Evolutionary conservation across 495 filamentous ascomycete species (phyloP), one percentile per base, ranked within the genome.

Genomic region (Pyronema omphalodes): DNA sequence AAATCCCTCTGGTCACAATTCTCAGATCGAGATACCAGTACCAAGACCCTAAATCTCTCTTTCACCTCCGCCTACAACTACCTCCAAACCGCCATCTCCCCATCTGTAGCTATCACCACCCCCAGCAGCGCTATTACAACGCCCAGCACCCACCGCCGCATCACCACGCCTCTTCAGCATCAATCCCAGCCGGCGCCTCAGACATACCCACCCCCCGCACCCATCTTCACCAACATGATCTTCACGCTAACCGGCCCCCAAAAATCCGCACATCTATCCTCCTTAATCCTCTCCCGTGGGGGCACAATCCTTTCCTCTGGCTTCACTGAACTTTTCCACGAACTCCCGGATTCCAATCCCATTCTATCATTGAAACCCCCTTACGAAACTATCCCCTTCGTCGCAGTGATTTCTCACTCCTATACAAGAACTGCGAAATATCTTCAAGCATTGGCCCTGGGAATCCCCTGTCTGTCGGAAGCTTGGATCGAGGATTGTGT

Each of bases 371-470:
- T n/a, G 3, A 35, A 56, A 14, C 49, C 4, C 57, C 1, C 68
- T 84, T 14, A 60, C 64, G 65, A 71, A 14, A 64, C 71, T 9
- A 68, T 82, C 0, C 85, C 86, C 4, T 96, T 98, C 66, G 75
- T 80, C 0, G 86, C 83, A 18, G 69, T 96, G 14, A 87, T 98
- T 56, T 81, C 91, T 0, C 84, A 95, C 65, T 76, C 76, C 29
- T 81, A 94, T 66, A 93, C 83, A 9, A 80, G 91, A n/a, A 82
- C 83, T 53, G 77, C 80, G 37, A 98, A 98, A 58, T 94, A 91
- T 67, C 83, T 98, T 74, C 89, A 96, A 66, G 91, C 91, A 0
- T 78, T 98, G 9, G 88, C 93, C 7, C 75, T 98, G 3, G 85
- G 86, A 4, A 65, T 98, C 0, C 93, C 93, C 0, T 93, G 86